Evolutionary conservation across 805 yeast species (phyloP), one percentile per base, ranked within the genome.

Genomic region (Candida boidinii): DNA sequence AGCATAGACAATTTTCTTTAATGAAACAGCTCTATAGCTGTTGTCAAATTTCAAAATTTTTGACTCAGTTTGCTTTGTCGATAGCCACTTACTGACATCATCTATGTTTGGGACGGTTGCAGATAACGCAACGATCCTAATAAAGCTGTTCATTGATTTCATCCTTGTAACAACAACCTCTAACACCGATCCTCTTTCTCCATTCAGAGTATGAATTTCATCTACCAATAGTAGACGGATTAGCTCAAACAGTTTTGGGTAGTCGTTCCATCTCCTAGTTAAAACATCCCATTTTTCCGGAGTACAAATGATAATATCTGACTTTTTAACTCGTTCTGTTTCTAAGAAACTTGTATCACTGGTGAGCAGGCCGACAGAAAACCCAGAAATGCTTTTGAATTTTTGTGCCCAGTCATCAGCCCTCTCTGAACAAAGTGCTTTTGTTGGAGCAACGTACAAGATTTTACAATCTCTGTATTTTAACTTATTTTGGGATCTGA

Each of bases 211-310:
- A 41, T 70, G 76, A 11, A 70, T 56, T 37, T 70, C 76, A 51
- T 70, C 76, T 17, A 58, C 42, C 24, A 67, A 40, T 27, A 76
- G 47, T 39, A 76, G 60, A 47, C 63, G 60, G 33, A 69, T 44
- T 43, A 66, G 45, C 48, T 60, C 52, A 43, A 68, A 60, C 13
- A 64, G 36, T 21, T 49, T 56, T 18, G 44, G 43, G 39, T 54
- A 62, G 40, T 70, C 73, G 3, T 52, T 43, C 73, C 74, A 64
- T 41, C 62, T 66, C 40, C 79, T 54, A 0, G 79, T 70, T 35
- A 73, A 51, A 28, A 68, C 53, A 43, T 75, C 79, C 77, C 78
- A 73, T 46, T 74, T 75, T 46, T 75, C 80, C 4, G 80, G 79
- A 1, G 80, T 75, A 2, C 77, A 66, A 7, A 75, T 64, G 8